Evolutionary conservation across 768 basidiomycete species (phyloP), one percentile per base, ranked within the genome.

Genomic region (Pholiota microspora): DNA sequence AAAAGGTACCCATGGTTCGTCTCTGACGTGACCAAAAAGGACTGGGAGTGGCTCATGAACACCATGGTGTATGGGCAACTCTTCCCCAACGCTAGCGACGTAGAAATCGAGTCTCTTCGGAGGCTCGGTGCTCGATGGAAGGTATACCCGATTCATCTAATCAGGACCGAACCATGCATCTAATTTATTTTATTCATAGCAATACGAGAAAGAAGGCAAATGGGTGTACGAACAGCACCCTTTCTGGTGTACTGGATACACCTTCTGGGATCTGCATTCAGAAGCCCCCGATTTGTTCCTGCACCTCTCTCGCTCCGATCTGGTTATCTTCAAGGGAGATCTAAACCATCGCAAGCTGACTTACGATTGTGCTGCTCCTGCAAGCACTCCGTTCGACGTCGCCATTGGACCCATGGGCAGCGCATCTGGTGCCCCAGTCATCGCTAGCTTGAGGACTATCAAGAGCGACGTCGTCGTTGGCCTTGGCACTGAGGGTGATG

Each of bases 1-100:
- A 98, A 97, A 73, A 88, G 93, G 35, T 92, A 91, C 64, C 84
- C 95, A 2, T 96, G 94, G 94, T 95, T 95, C 68, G 92, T 94
- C 28, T 92, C 89, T 10, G 95, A 97, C 67, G 80, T 96, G 46
- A 98, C 94, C 34, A 86, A 81, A 69, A 89, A 91, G 67, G 95
- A 98, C 65, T 98, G 93, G 91, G 81, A 89, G 47, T 98, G 95
- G 95, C 79, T 92, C 48, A 68, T 89, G 55, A 94, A 94, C 67
- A 82, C 82, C 27, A 88, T 91, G 86, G 82, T 86, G n/a, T 91
- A 91, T 60, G 95, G 95, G 2, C 89, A 96, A 61, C 80, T 98
- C 51, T 97, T 98, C 82, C 84, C 89, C 3, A 85, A 91, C 47
- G 88, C 85, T 13, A 77, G 82, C 23, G 92, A 95, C 29, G 77